Base-by-base conservation (phyloP, 2,329 filamentous ascomycete genomes). In the Emergomyces orientalis region DNA sequence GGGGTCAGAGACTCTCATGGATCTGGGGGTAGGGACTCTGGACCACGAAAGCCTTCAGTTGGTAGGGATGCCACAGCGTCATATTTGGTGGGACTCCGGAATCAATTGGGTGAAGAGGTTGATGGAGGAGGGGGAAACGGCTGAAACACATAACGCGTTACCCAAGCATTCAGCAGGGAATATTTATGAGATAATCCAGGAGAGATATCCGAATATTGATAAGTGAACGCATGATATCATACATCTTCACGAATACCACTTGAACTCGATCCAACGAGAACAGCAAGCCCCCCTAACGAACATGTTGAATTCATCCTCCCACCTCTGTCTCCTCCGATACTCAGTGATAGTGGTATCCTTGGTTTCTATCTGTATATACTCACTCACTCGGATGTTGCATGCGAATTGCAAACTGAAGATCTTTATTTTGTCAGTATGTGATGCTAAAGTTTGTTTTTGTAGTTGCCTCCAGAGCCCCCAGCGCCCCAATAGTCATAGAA, bases 211-310 rank as follows among this genome's bases (percentile, higher is more conserved):
- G 39, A 62, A 51, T 19, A 41, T 60, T 17, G 22, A 49, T 0
- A 25, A 49, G 11, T 4, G 47, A 49, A 49, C 6, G 45, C 11
- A 49, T 49, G 9, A 25, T 4, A 49, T 6, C 70, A 74, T 39
- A 69, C 67, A 63, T 71, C 74, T 6, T 69, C 72, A 60, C 71
- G 64, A 62, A 74, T 71, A 69, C 75, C 73, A 61, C 64, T 64
- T n/a, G 72, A 73, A 65, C 78, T 82, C n/a, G 75, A 74, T 1
- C 87, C 88, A 19, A 87, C 81, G 62, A 81, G 77, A 11, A 89
- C 76, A 5, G 80, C 74, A 71, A 90, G 91, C 49, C 86, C 81
- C 1, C 88, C 88, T 2, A 83, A 82, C 79, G 91, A 30, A 89
- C 86, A 72, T 90, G 90, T 72, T 86, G 34, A 32, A 8, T 37